These are phyloP conservation scores for Trametes cinnabarina DNA, from an alignment of 768 basidiomycete genomes.

Conservation along the genomic window DNA sequence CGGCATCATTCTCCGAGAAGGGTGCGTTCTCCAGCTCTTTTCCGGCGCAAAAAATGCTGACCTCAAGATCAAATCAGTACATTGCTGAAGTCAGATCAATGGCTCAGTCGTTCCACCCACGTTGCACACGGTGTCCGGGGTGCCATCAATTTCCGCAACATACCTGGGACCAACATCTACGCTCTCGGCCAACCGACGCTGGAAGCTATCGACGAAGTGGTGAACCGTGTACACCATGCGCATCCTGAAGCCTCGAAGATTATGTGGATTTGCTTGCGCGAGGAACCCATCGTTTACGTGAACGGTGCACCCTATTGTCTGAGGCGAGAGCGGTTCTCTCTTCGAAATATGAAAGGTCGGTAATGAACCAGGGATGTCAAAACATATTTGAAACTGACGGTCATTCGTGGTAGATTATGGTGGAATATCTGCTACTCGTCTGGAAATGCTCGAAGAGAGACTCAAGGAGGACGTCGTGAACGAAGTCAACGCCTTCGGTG, in stretches of 20 bases:
- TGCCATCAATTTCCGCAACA: conserved; percentile 91
- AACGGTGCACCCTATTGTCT: conserved; percentile 92
- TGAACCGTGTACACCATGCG: conserved; percentile 56
- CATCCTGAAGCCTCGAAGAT: conserved; percentile 63
- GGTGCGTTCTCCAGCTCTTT: conserved; percentile 42
- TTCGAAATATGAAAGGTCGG: conserved; percentile 91
- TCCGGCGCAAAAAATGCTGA: neutral
- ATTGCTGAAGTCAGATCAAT: conserved; percentile 90
- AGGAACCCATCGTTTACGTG: conserved; percentile 89
- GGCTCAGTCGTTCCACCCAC: conserved; percentile 70
- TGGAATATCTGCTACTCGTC: conserved; percentile 85
- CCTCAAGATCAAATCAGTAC: conserved; percentile 45
- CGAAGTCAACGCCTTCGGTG: conserved; percentile 81
- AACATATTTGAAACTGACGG: neutral
- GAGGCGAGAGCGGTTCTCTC: conserved; percentile 77
- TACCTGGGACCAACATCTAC: conserved; percentile 78
- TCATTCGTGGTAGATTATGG: conserved; percentile 68
- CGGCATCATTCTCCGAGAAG: conserved; percentile 91
- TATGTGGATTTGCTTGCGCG: conserved; percentile 91
- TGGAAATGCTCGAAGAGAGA: conserved; percentile 89
- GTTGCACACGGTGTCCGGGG: conserved; percentile 76
- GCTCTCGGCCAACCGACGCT: conserved; percentile 91
- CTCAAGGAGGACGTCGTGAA: conserved; percentile 83
- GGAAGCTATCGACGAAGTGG: conserved; percentile 82
- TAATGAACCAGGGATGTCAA: neutral